phyloP scores from a whole-genome alignment of 2,329 filamentous ascomycete species.

The Diaporthe helianthi region DNA sequence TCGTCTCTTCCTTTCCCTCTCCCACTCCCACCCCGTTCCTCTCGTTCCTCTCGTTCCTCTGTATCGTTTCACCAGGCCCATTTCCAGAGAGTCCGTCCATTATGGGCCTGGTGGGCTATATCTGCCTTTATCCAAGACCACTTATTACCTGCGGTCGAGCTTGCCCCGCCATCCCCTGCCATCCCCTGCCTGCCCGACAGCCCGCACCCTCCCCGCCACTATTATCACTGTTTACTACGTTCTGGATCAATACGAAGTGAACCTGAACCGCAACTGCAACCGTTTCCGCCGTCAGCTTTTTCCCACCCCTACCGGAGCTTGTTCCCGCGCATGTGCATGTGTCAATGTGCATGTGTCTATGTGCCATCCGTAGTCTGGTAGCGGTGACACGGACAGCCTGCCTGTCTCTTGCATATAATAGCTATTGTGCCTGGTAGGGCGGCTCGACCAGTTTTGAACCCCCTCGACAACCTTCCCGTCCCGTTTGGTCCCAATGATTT shows the following conservation, averaged over 20 bases:
- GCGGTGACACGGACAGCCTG: neutral
- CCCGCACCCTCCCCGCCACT: neutral
- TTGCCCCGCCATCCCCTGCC: neutral
- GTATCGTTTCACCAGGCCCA: slow-evolving; percentile 20
- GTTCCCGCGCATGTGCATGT: neutral
- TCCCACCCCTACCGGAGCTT: neutral
- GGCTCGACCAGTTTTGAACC: neutral
- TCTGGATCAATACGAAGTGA: slow-evolving; percentile 44
- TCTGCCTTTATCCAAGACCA: slow-evolving; percentile 4
- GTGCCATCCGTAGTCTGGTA: neutral
- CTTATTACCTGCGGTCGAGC: neutral
- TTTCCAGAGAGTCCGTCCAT: neutral
- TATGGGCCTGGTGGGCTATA: slow-evolving; percentile 1
- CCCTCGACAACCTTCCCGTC: neutral
- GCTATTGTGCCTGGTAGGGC: slow-evolving; percentile 1
- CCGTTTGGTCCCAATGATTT: slow-evolving; percentile 34
- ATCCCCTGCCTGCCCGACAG: neutral
- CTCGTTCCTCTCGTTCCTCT: no score
- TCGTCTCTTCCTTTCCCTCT: neutral
- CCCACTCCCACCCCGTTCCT: no score
- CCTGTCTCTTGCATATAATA: slow-evolving; percentile 7
- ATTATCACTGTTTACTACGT: slow-evolving; percentile 33
- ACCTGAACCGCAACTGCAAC: slow-evolving; percentile 50
- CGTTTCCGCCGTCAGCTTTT: slow-evolving; percentile 27
- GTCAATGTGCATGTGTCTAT: neutral